Evolutionary conservation across 495 filamentous ascomycete species (phyloP), one percentile per base, ranked within the genome.

Genomic region (Xylaria curta): DNA sequence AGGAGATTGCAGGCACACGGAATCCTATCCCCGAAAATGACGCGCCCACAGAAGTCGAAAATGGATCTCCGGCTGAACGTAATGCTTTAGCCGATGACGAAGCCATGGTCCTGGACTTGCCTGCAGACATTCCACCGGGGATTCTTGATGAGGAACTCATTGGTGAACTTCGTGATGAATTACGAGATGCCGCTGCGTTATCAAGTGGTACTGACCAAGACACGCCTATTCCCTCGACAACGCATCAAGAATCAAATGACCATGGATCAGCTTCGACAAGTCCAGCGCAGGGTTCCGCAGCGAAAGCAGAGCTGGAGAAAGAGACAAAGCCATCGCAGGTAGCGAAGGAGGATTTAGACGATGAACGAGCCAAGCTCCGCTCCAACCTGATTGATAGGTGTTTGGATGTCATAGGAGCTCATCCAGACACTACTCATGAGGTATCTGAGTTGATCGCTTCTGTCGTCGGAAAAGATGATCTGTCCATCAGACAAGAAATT

Each of bases 361-460:
- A 88, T 38, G 90, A 93, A 78, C 90, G 97, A 47, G 86, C 87
- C 26, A 86, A 85, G 13, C 83, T 98, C 58, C 88, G 93, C 40
- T 85, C 89, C 9, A 91, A 93, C 66, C 82, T 98, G 54, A 94
- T 98, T 67, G 94, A 97, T 74, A 92, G 93, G 44, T 96, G 91
- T 70, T 85, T 99, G 21, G 94, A 98, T 79, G 89, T 98, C 62
- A 88, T 98, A 49, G 92, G 94, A 76, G 90, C 91, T 66, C 94
- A 98, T 71, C 89, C 92, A 31, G 92, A 94, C 74, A 91, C 95
- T 5, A 97, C 97, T 3, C 97, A 97, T 74, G 94, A 98, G 75
- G 85, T 99, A 68, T 87, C 93, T 2, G 95, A 97, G 69, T 84
- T 99, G 19, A 94, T 99, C 67, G 86, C 86, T 58, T 90, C 91